Evolutionary conservation across 2,329 filamentous ascomycete genomes (phyloP).

Genomic region (Ophiosphaerella korrae): DNA sequence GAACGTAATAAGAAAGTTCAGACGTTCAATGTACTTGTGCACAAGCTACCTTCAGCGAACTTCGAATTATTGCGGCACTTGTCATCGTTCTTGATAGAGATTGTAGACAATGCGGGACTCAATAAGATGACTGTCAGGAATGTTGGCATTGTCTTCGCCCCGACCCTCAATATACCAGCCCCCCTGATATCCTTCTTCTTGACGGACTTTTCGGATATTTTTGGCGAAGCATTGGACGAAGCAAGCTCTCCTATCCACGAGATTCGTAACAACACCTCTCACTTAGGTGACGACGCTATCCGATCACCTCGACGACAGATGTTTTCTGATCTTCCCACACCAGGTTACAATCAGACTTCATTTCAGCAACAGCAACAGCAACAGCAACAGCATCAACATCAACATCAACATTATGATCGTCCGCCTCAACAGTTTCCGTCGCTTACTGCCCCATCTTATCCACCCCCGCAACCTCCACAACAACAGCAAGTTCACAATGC

Average conservation of each 20-base stretch:
- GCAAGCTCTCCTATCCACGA: slow-evolving; percentile 53
- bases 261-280: slow-evolving; percentile 48
- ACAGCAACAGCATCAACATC: slow-evolving; percentile 11
- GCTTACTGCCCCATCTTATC: slow-evolving; percentile 25
- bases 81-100: slow-evolving; percentile 85
- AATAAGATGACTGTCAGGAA: slow-evolving; percentile 99
- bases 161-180: slow-evolving; percentile 93
- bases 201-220: slow-evolving; percentile 86
- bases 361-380: slow-evolving; percentile 43
- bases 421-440: slow-evolving; percentile 30
- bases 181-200: slow-evolving; percentile 93
- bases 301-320: slow-evolving; percentile 69
- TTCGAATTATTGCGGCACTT: slow-evolving; percentile 81
- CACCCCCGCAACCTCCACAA: slow-evolving; percentile 30
- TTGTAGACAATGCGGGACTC: slow-evolving; percentile 84
- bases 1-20: slow-evolving; percentile 76
- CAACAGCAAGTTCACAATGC: slow-evolving; percentile 32
- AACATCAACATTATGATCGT: slow-evolving; percentile 32
- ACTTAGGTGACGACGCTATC: slow-evolving; percentile 61
- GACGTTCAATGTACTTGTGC: slow-evolving; percentile 77
- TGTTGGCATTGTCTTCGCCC: slow-evolving; percentile 95
- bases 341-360: slow-evolving; percentile 63
- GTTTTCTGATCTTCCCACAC: slow-evolving; percentile 69
- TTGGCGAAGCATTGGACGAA: slow-evolving; percentile 70
- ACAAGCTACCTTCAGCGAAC: slow-evolving; percentile 79